phyloP scores from a whole-genome alignment of 1,284 basidiomycete species.

The Ceraceosorus bombacis region DNA sequence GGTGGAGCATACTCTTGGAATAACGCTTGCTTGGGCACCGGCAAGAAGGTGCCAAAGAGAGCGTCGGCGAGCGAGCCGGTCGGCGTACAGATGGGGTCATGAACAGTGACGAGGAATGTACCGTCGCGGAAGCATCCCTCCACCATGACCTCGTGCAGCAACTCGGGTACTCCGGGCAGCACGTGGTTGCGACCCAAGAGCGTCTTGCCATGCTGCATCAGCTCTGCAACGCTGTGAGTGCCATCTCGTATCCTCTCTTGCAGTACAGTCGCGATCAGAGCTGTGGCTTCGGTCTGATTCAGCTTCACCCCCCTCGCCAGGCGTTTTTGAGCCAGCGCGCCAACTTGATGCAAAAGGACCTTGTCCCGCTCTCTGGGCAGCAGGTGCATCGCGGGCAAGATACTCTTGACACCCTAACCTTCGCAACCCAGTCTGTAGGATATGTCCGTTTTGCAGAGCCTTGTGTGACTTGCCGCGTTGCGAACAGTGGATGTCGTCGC shows the following conservation, averaged over 20 bases:
- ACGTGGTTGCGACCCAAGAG: constrained; percentile 84
- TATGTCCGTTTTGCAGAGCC: too few species aligned
- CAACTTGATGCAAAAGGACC: constrained; percentile 38
- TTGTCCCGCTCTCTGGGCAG: constrained; percentile 46
- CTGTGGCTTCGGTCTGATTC: constrained; percentile 79
- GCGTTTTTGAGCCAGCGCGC: constrained; percentile 76
- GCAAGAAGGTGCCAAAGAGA: constrained; percentile 85
- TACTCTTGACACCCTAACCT: too few species aligned
- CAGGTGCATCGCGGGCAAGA: constrained; percentile 32
- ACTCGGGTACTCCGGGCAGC: constrained; percentile 57
- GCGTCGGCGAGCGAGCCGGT: constrained; percentile 69
- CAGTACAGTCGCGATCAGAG: constrained; percentile 77
- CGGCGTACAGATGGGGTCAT: constrained; percentile 73
- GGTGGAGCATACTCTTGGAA: constrained; percentile 13
- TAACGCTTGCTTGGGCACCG: constrained; percentile 61
- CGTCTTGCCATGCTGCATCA: constrained; percentile 69
- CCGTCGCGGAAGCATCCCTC: constrained; percentile 45
- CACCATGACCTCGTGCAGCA: constrained; percentile 48
- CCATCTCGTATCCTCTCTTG: constrained; percentile 97
- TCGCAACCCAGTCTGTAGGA: too few species aligned
- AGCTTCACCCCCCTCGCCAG: constrained; percentile 80
- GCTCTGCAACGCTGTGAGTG: constrained; percentile 69
- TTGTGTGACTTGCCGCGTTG: too few species aligned
- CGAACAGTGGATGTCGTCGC: too few species aligned
- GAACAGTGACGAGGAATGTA: constrained; percentile 50